Conservation (phyloP, 225 moss, liverwort and hornwort species). For the Sphagnum tenellum region DNA sequence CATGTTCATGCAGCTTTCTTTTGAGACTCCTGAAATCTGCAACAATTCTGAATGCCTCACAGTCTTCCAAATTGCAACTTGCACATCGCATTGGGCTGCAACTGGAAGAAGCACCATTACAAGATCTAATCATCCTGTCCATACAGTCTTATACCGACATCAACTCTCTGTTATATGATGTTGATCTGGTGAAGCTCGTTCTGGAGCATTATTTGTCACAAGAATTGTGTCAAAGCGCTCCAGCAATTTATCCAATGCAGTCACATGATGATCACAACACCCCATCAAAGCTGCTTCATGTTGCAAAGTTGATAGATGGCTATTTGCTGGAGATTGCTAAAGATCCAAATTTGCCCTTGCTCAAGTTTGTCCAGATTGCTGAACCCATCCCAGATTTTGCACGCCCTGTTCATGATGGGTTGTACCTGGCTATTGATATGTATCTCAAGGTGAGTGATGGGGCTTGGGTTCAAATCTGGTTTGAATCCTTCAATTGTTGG, state of each 20-base stretch:
- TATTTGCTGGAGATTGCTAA: conserved; percentile 69
- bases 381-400: conserved; percentile 68
- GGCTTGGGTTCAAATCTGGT: background rate
- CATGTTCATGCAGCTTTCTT: conserved; percentile 51
- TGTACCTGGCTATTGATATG: conserved; percentile 78
- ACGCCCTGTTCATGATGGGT: conserved; percentile 69
- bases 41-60: conserved; percentile 31
- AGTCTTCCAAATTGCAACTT: conserved; percentile 49
- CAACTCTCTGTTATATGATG: conserved; percentile 43
- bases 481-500: background rate
- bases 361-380: conserved; percentile 57
- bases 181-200: conserved; percentile 60
- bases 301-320: conserved; percentile 73
- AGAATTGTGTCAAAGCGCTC: conserved; percentile 33
- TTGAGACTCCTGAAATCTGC: conserved; percentile 64
- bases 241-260: conserved; percentile 21
- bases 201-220: conserved; percentile 63
- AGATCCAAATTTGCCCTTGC: conserved; percentile 55
- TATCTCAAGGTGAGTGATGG: conserved; percentile 58
- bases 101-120: conserved; percentile 60
- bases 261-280: conserved; percentile 13
- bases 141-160: conserved; percentile 22
- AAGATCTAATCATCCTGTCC: conserved; percentile 68
- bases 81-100: conserved; percentile 57
- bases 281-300: conserved; percentile 46